These are phyloP conservation scores for Escovopsis sp. DNA, from an alignment of 2,329 filamentous ascomycete genomes.

Conservation along the genomic window DNA sequence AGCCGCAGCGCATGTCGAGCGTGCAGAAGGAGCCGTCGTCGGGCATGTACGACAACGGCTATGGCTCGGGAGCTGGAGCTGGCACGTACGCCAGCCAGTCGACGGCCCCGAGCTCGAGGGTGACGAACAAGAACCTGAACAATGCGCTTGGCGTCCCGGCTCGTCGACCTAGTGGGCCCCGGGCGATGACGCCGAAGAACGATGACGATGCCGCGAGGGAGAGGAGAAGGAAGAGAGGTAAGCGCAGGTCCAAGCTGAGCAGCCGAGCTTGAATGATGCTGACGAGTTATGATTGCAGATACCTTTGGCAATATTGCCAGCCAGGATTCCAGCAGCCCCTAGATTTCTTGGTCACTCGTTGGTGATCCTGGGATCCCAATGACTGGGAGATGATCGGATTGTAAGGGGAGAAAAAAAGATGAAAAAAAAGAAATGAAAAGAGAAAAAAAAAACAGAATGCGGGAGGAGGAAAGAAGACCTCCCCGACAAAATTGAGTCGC, in stretches of 20 bases:
- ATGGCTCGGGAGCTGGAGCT: conserved; percentile 28
- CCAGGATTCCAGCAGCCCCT: conserved; percentile 24
- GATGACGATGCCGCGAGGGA: conserved; percentile 32
- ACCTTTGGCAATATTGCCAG: conserved; percentile 22
- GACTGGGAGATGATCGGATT: not conserved
- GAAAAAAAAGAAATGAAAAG: not conserved
- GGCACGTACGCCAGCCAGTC: conserved; percentile 34
- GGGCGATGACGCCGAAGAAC: conserved; percentile 46
- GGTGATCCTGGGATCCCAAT: not conserved
- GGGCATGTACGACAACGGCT: conserved; percentile 40
- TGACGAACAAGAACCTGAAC: conserved; percentile 43
- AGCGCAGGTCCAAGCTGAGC: conserved; percentile 8
- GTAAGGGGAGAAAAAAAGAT: not conserved
- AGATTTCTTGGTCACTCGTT: conserved; percentile 1
- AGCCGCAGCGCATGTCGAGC: conserved; percentile 33
- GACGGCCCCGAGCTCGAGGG: conserved; percentile 39
- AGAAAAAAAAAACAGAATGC: not conserved
- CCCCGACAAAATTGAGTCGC: not conserved
- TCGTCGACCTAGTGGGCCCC: conserved; percentile 41
- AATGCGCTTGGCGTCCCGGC: conserved; percentile 36
- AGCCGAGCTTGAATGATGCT: not conserved
- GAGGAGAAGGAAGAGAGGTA: conserved; percentile 43
- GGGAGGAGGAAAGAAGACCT: too few species aligned
- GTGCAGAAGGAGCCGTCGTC: conserved; percentile 40
- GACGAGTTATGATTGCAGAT: conserved; percentile 11